Percentiles rank a stretch among this genome's conserved stretches.
phyloP scores from a whole-genome alignment of 2,329 filamentous ascomycete species.

The Leptoxyphium fumago region DNA sequence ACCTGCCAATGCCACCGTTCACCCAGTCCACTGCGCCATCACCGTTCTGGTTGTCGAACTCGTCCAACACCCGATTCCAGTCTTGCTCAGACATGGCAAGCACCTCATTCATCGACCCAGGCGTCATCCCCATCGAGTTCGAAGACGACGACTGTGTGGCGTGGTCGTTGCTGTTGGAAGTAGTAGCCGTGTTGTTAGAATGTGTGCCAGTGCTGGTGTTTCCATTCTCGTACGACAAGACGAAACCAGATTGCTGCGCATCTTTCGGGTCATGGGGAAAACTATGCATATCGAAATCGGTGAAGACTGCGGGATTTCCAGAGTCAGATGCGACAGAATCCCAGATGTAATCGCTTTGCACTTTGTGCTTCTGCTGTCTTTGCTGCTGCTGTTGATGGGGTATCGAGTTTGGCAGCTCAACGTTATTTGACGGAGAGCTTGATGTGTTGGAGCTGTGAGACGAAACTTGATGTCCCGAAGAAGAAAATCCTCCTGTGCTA shows the following conservation, averaged over 20 bases:
- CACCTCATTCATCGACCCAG: slow-evolving; percentile 8
- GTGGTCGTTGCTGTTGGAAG: no score
- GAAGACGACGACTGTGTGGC: no score
- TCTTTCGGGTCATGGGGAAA: slow-evolving; percentile 4
- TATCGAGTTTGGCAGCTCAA: slow-evolving; percentile 1
- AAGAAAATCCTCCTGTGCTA: slow-evolving; percentile 5
- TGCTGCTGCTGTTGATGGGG: background rate
- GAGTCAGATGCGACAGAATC: slow-evolving; percentile 6
- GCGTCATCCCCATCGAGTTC: slow-evolving; percentile 5
- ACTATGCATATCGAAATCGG: slow-evolving; percentile 11
- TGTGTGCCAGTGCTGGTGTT: no score
- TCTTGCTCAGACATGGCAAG: slow-evolving; percentile 18
- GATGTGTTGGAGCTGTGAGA: slow-evolving; percentile 14
- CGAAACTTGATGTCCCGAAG: slow-evolving; percentile 12
- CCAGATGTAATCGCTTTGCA: background rate
- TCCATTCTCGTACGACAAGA: slow-evolving; percentile 4
- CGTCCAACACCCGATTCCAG: slow-evolving; percentile 16
- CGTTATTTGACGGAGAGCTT: slow-evolving; percentile 12
- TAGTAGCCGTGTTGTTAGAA: no score
- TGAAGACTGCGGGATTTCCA: slow-evolving; percentile 3
- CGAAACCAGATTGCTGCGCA: slow-evolving; percentile 8
- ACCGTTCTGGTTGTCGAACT: slow-evolving; percentile 3
- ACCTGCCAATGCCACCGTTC: background rate
- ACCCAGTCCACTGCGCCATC: background rate
- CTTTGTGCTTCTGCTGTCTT: slow-evolving; percentile 2